These are phyloP conservation scores for Agaricus subrufescens DNA, from an alignment of 768 basidiomycete species.

Conservation along the genomic window DNA sequence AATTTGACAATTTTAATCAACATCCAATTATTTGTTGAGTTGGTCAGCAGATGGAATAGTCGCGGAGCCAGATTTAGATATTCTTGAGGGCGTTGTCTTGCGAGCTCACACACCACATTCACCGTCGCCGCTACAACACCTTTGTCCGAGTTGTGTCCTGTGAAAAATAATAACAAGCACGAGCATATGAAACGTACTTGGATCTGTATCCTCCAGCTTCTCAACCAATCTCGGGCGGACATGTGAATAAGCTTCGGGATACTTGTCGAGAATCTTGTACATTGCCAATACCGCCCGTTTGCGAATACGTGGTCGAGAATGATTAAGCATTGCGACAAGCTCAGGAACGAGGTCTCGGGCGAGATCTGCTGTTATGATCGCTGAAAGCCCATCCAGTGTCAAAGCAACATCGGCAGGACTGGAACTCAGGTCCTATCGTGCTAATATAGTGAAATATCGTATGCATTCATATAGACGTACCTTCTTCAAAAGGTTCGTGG, in stretches of 20 bases:
- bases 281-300: constrained; percentile 86
- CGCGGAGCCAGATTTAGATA: constrained; percentile 88
- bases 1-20: constrained; percentile 97
- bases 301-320: constrained; percentile 83
- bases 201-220: constrained; percentile 74
- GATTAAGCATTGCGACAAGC: constrained; percentile 80
- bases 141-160: constrained; percentile 20
- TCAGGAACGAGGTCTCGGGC: constrained; percentile 89
- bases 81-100: constrained; percentile 70
- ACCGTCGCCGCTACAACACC: constrained; percentile 93
- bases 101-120: constrained; percentile 91
- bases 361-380: constrained; percentile 81
- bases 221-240: constrained; percentile 71
- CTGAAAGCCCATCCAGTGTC: constrained; percentile 76
- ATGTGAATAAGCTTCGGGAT: constrained; percentile 71
- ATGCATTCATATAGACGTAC: constrained; percentile 30
- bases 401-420: constrained; percentile 71
- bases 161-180: not conserved
- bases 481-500: constrained; percentile 94
- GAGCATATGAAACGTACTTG: constrained; percentile 37
- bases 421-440: constrained; percentile 70
- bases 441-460: constrained; percentile 13
- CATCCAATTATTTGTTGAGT: constrained; percentile 99
- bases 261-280: constrained; percentile 74
- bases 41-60: constrained; percentile 88